These are phyloP conservation scores for Blastomyces percursus DNA, from an alignment of 2,329 filamentous ascomycete genomes.

Conservation along the genomic window DNA sequence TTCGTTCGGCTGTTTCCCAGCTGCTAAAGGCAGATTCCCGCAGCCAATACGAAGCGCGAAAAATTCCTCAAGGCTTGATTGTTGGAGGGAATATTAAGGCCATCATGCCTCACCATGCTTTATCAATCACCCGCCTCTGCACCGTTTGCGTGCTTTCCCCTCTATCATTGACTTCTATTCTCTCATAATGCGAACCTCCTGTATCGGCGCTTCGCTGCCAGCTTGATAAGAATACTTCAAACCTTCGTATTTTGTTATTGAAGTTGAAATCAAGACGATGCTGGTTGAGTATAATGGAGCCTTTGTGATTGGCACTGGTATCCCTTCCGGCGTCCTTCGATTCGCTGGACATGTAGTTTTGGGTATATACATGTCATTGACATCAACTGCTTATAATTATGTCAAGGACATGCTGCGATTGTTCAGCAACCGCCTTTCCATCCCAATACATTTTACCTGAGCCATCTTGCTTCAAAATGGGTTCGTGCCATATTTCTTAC, in stretches of 20 bases:
- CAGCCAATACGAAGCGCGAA: background rate
- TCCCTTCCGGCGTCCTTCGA: background rate
- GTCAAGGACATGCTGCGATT: background rate
- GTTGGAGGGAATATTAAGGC: background rate
- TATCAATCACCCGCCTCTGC: background rate
- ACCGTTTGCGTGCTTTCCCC: background rate
- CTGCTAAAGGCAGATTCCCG: background rate
- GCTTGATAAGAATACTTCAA: background rate
- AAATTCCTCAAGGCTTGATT: background rate
- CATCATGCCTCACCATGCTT: background rate
- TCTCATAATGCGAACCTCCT: background rate
- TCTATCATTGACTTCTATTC: background rate
- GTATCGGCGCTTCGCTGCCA: background rate
- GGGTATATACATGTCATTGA: background rate
- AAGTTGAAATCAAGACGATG: background rate
- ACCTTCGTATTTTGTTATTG: background rate
- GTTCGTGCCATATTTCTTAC: background rate
- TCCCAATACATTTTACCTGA: background rate
- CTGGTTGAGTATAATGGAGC: background rate
- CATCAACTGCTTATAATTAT: background rate
- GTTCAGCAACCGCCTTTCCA: conserved; percentile 5
- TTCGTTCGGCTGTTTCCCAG: background rate
- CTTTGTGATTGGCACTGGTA: background rate
- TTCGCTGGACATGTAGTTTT: background rate
- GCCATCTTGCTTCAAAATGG: conserved; percentile 5